Evolutionary conservation across 1,284 basidiomycete species (phyloP).

Genomic region (Malassezia obtusa): DNA sequence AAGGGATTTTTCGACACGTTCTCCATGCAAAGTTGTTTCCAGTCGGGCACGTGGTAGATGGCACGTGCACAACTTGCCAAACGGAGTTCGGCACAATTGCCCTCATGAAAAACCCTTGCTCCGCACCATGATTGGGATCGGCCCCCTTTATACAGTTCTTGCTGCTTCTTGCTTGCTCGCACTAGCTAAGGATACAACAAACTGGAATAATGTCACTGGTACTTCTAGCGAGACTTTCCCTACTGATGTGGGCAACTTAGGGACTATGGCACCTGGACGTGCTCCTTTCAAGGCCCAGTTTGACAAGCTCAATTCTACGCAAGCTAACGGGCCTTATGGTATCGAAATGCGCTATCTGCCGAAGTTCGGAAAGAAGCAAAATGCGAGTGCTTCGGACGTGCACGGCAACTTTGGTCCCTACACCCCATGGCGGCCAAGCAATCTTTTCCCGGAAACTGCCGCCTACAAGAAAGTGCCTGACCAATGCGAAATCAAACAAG

Average conservation of each 20-base stretch:
- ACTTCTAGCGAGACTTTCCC: slow-evolving; percentile 26
- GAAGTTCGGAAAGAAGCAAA: slow-evolving; percentile 13
- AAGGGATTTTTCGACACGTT: too few relatives aligned
- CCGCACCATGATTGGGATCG: too few relatives aligned
- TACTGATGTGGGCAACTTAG: slow-evolving; percentile 31
- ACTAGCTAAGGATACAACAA: too few relatives aligned
- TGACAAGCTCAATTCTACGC: slow-evolving; percentile 22
- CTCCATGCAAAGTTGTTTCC: too few relatives aligned
- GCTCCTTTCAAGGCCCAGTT: slow-evolving; percentile 31
- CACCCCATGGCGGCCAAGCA: slow-evolving; percentile 1
- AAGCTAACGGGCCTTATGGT: neutral
- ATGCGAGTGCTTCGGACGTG: slow-evolving; percentile 20
- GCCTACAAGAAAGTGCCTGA: slow-evolving; percentile 2
- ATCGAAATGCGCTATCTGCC: slow-evolving; percentile 26
- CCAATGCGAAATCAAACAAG: slow-evolving; percentile 27
- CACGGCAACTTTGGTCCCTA: slow-evolving; percentile 26
- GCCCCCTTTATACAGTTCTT: too few relatives aligned
- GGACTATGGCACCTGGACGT: slow-evolving; percentile 18
- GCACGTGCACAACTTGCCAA: too few relatives aligned
- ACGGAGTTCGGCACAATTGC: too few relatives aligned
- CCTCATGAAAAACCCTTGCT: too few relatives aligned
- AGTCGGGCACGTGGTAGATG: too few relatives aligned
- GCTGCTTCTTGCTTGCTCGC: too few relatives aligned
- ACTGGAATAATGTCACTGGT: neutral
- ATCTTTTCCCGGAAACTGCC: slow-evolving; percentile 11